phyloP scores from a whole-genome alignment of 129 eudicot genomes.

The Pseudognaphalium luteoalbum region DNA sequence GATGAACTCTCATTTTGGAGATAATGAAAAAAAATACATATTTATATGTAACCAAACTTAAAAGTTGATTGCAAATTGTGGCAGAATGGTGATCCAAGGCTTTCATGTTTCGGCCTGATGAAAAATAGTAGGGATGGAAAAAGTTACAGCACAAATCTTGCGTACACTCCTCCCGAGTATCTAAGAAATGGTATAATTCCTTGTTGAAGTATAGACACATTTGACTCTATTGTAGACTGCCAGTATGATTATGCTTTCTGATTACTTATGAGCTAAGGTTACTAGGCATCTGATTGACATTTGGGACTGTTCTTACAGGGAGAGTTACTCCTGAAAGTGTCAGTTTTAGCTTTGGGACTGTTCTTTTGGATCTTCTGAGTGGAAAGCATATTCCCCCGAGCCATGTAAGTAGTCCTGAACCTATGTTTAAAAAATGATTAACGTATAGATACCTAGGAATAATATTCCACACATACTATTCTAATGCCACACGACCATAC shows the following conservation, averaged over 20 bases:
- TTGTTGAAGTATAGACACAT: background rate
- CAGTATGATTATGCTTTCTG: background rate
- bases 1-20: background rate
- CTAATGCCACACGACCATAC: too few relatives aligned
- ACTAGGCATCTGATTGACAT: too few relatives aligned
- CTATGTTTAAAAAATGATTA: background rate
- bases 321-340: constrained; percentile 92
- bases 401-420: constrained; percentile 54
- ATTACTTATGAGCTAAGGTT: background rate
- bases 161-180: constrained; percentile 95
- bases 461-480: too few relatives aligned
- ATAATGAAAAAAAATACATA: background rate
- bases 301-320: constrained; percentile 54
- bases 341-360: constrained; percentile 88
- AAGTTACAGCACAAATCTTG: constrained; percentile 96
- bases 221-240: background rate
- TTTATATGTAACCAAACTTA: constrained; percentile 15
- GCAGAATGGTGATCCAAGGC: constrained; percentile 95
- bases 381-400: constrained; percentile 96
- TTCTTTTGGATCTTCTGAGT: constrained; percentile 88
- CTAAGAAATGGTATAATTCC: constrained; percentile 66
- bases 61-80: constrained; percentile 25
- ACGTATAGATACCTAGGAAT: too few relatives aligned
- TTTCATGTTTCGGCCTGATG: constrained; percentile 92
- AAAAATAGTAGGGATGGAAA: constrained; percentile 95